phyloP scores from a whole-genome alignment of 352 stramenopile species.

The Globisporangium orthogonon region DNA sequence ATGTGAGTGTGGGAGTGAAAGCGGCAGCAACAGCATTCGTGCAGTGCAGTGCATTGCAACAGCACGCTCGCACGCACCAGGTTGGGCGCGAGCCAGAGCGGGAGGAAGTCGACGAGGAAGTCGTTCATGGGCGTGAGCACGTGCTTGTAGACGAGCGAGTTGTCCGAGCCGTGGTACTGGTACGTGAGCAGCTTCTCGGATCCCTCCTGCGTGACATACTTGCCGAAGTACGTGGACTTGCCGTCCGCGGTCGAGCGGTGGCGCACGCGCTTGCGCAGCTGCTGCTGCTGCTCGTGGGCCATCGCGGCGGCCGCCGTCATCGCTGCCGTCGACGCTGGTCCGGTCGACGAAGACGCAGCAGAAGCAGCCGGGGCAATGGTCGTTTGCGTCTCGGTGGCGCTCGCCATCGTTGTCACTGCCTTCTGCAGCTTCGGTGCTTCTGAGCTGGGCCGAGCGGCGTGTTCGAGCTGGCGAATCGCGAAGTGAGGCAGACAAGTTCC shows the following conservation, averaged over 20 bases:
- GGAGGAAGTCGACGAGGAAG: constrained; percentile 63
- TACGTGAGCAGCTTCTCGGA: constrained; percentile 84
- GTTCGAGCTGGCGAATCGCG: too few species aligned
- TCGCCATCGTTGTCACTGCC: constrained; percentile 4
- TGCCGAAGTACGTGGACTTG: constrained; percentile 87
- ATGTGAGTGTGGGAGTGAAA: neutral
- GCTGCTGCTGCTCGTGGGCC: constrained; percentile 20
- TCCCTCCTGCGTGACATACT: constrained; percentile 81
- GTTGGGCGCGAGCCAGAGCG: constrained; percentile 78
- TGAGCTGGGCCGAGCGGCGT: neutral
- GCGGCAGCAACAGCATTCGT: neutral
- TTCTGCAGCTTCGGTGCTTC: neutral
- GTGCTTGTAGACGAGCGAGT: constrained; percentile 86
- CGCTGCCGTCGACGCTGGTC: too few species aligned
- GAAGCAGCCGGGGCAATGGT: neutral
- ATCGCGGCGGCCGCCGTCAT: constrained; percentile 4
- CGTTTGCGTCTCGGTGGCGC: constrained; percentile 4
- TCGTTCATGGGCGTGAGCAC: constrained; percentile 87
- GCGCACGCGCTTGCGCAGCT: constrained; percentile 62
- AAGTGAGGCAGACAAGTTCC: neutral
- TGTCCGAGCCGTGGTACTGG: constrained; percentile 81
- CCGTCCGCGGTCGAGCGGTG: constrained; percentile 60
- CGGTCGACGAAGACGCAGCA: constrained; percentile 5
- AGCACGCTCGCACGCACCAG: constrained; percentile 32
- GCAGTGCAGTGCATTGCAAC: too few species aligned